A percentile compares a stretch with the other conserved stretches of the same genome.
These are phyloP conservation scores for Phaeosphaeria sp. DNA, from an alignment of 2,329 filamentous ascomycete species.

Conservation along the genomic window DNA sequence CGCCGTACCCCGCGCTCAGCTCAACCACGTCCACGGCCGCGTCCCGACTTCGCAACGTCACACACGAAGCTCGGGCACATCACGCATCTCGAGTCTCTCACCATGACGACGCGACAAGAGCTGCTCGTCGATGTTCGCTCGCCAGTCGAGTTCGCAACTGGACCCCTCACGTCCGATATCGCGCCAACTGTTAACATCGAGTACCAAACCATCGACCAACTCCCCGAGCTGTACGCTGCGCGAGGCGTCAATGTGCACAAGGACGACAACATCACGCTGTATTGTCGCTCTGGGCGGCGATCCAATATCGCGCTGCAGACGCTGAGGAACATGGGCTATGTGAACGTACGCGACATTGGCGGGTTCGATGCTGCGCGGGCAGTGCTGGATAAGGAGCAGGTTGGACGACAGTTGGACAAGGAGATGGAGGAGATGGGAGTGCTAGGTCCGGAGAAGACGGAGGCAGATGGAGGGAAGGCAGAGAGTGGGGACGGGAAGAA, in stretches of 20 bases:
- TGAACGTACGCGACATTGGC: conserved; percentile 43
- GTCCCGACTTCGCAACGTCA: neutral
- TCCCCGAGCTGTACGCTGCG: conserved; percentile 27
- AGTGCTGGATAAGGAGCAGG: conserved; percentile 36
- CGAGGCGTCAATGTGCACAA: conserved; percentile 28
- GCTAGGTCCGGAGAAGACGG: conserved; percentile 19
- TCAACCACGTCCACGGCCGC: neutral
- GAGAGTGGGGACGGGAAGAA: conserved; percentile 12
- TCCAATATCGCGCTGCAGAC: conserved; percentile 41
- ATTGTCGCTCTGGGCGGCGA: conserved; percentile 45
- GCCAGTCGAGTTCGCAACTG: conserved; percentile 44
- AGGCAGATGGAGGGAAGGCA: conserved; percentile 7
- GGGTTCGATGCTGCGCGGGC: conserved; percentile 42
- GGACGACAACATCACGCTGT: conserved; percentile 43
- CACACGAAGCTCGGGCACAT: neutral
- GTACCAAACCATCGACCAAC: conserved; percentile 42
- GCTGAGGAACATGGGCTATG: conserved; percentile 38
- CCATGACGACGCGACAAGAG: conserved; percentile 13
- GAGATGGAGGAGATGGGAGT: conserved; percentile 2
- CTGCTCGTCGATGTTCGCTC: conserved; percentile 47
- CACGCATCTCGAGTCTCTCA: neutral
- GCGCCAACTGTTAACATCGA: conserved; percentile 45
- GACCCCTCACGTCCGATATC: conserved; percentile 33
- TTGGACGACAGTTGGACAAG: conserved; percentile 17
- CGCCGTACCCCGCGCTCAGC: neutral